Percentiles rank a stretch among this genome's conserved stretches.
Evolutionary conservation across 768 basidiomycete genomes (phyloP).

Genomic region (Boletus tylopilopsis): DNA sequence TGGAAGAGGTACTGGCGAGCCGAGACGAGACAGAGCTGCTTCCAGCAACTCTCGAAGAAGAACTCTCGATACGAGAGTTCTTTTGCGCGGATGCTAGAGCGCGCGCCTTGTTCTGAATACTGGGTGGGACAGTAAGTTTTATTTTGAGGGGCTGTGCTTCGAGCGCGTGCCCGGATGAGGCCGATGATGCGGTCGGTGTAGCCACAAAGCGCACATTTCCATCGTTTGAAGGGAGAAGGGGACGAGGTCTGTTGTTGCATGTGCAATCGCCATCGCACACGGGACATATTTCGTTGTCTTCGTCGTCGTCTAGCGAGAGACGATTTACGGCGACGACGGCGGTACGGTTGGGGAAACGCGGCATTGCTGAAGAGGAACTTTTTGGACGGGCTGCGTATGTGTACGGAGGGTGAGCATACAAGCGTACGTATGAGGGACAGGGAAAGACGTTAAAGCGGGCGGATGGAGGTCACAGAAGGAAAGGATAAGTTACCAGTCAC

Average conservation of each 20-base stretch:
- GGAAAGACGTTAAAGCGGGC: constrained; percentile 21
- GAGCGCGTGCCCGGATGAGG: constrained; percentile 29
- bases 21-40: constrained; percentile 16
- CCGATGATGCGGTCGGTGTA: constrained; percentile 37
- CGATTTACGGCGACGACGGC: constrained; percentile 43
- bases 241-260: constrained; percentile 50
- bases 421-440: constrained; percentile 22
- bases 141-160: constrained; percentile 54
- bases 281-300: constrained; percentile 84
- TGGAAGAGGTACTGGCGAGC: constrained; percentile 22
- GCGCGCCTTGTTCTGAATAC: constrained; percentile 45
- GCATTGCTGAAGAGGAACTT: constrained; percentile 59
- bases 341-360: constrained; percentile 68
- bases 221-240: constrained; percentile 30
- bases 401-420: constrained; percentile 18
- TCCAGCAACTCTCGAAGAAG: constrained; percentile 34
- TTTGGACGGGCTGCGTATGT: constrained; percentile 37
- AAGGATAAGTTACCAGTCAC: constrained; percentile 12
- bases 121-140: constrained; percentile 63
- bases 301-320: constrained; percentile 52
- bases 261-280: constrained; percentile 91
- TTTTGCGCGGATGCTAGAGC: constrained; percentile 23
- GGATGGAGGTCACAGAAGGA: constrained; percentile 23
- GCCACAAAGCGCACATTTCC: constrained; percentile 38
- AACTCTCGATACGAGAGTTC: constrained; percentile 24